phyloP scores from a whole-genome alignment of 2,329 filamentous ascomycete genomes.

The Colletotrichum orbiculare region DNA sequence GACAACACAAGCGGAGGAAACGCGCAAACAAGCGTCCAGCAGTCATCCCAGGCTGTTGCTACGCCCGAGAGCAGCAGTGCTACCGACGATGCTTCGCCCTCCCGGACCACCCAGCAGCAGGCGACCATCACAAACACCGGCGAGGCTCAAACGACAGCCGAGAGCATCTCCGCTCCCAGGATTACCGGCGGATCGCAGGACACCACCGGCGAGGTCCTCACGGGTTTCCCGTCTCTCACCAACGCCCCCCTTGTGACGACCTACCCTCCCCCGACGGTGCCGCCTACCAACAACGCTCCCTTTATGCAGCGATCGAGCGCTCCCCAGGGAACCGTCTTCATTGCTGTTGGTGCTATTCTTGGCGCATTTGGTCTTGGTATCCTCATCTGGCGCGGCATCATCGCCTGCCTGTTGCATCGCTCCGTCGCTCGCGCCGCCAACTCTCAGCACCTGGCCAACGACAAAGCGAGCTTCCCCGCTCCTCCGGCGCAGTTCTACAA shows the following conservation, averaged over 20 bases:
- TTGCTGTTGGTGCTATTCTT: constrained; percentile 88
- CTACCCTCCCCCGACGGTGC: constrained; percentile 80
- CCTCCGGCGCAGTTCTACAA: constrained; percentile 72
- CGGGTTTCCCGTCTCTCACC: constrained; percentile 56
- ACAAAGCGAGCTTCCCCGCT: constrained; percentile 73
- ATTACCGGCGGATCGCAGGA: constrained; percentile 39
- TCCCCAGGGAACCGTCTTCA: constrained; percentile 96
- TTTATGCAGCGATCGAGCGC: constrained; percentile 90
- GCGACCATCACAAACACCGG: constrained; percentile 41
- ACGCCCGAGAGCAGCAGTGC: constrained; percentile 29
- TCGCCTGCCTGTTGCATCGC: constrained; percentile 91
- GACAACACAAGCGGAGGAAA: constrained; percentile 34
- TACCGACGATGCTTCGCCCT: constrained; percentile 29
- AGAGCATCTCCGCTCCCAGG: constrained; percentile 30
- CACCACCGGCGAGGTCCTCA: constrained; percentile 41
- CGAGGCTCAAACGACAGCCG: constrained; percentile 32
- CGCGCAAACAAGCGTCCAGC: constrained; percentile 5
- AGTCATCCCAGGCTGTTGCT: constrained; percentile 26
- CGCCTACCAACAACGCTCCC: constrained; percentile 84
- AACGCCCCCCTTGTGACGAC: constrained; percentile 56
- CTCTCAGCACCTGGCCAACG: constrained; percentile 75
- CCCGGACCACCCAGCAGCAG: constrained; percentile 30
- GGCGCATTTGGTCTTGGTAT: constrained; percentile 86
- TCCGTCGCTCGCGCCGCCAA: constrained; percentile 89
- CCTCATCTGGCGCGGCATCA: constrained; percentile 86